Evolutionary conservation across 345 rosid genomes (phyloP).

Genomic region (Aquilaria sinensis): DNA sequence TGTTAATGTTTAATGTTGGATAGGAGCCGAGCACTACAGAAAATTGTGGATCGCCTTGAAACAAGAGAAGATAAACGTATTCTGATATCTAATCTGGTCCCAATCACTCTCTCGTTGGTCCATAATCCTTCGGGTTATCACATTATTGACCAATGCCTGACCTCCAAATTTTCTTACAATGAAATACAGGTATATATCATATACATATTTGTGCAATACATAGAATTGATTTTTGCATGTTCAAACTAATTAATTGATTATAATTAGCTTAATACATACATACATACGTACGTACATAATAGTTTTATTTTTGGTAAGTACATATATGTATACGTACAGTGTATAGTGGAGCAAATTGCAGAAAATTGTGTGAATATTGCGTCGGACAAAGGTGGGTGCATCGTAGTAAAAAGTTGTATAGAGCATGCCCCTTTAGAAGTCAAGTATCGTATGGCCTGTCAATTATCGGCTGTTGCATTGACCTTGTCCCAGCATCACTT

Average conservation of each 20-base stretch:
- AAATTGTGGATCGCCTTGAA: slow-evolving; percentile 9
- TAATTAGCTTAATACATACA: too few species aligned
- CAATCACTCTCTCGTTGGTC: slow-evolving; percentile 11
- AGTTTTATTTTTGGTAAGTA: too few species aligned
- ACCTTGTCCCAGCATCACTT: slow-evolving; percentile 24
- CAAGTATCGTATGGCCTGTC: slow-evolving; percentile 18
- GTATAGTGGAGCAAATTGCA: slow-evolving; percentile 19
- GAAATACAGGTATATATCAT: slow-evolving; percentile 13
- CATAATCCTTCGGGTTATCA: slow-evolving; percentile 20
- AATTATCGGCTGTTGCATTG: slow-evolving; percentile 21
- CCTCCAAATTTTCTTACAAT: slow-evolving; percentile 5
- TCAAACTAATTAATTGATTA: too few species aligned
- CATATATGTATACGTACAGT: slow-evolving; percentile 14
- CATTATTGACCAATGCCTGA: slow-evolving; percentile 24
- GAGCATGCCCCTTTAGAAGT: slow-evolving; percentile 7
- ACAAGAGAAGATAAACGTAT: slow-evolving; percentile 5
- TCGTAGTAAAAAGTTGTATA: slow-evolving; percentile 30
- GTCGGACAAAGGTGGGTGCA: slow-evolving; percentile 34
- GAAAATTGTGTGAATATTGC: slow-evolving; percentile 26
- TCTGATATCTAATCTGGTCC: slow-evolving; percentile 12
- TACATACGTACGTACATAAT: too few species aligned
- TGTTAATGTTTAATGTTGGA: neutral
- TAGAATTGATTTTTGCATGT: too few species aligned
- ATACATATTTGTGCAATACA: too few species aligned
- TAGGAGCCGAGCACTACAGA: slow-evolving; percentile 22